Evolutionary conservation across 257 asterid species (phyloP).

Genomic region (Craterostigma plantagineum): DNA sequence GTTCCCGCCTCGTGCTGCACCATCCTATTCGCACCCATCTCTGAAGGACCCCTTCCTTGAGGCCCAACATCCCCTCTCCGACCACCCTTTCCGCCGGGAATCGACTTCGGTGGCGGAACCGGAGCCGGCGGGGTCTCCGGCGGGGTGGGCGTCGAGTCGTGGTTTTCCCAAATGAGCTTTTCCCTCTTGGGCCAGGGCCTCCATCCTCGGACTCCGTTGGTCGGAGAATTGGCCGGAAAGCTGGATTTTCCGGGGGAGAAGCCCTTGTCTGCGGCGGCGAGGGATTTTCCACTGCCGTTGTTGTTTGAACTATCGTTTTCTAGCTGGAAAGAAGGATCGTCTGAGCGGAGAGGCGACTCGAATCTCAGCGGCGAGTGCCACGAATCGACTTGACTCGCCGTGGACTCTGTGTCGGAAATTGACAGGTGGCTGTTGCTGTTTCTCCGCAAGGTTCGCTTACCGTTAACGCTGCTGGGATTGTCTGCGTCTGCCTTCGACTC

Average conservation of each 20-base stretch:
- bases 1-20: conserved; percentile 26
- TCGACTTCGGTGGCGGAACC: conserved; percentile 9
- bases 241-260: conserved; percentile 23
- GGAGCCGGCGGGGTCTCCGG: conserved; percentile 1
- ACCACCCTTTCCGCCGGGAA: conserved; percentile 5
- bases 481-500: no score
- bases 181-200: conserved; percentile 19
- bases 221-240: conserved; percentile 12
- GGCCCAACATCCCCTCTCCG: conserved; percentile 11
- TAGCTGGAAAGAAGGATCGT: conserved; percentile 22
- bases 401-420: conserved; percentile 68
- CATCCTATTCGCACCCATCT: conserved; percentile 19
- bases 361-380: conserved; percentile 77
- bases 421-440: conserved; percentile 40
- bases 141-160: conserved; percentile 17
- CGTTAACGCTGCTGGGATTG: conserved; percentile 11
- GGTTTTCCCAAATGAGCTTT: conserved; percentile 28
- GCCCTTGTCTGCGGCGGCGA: conserved; percentile 29
- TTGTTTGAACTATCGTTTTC: conserved; percentile 12
- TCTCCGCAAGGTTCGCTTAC: conserved; percentile 11
- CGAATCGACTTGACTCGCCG: conserved; percentile 51
- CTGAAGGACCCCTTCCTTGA: conserved; percentile 10
- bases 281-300: conserved; percentile 18
- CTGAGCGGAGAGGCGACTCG: conserved; percentile 46
- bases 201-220: conserved; percentile 8